A percentile compares a stretch with the other conserved stretches of the same genome.
phyloP scores from a whole-genome alignment of 2,329 filamentous ascomycete species.

The Phialocephala sp. region DNA sequence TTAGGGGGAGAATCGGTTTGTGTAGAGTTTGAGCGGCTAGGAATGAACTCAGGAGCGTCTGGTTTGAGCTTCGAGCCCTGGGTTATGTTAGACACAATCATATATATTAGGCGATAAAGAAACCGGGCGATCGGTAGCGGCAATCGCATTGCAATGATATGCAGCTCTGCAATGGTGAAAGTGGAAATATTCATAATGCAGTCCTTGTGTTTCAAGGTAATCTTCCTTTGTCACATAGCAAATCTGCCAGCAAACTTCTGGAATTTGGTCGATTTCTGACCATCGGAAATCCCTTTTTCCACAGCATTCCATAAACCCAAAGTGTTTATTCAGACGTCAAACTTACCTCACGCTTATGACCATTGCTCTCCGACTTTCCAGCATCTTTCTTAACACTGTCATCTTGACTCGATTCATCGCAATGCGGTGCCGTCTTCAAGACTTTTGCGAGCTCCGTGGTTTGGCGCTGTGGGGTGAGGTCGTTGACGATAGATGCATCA shows the following conservation, averaged over 20 bases:
- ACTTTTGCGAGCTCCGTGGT: conserved; percentile 31
- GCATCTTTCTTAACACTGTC: conserved; percentile 11
- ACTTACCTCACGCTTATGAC: conserved; percentile 39
- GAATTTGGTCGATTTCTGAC: neutral
- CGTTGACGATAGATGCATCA: conserved; percentile 40
- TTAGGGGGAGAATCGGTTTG: conserved; percentile 13
- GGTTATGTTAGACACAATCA: conserved; percentile 19
- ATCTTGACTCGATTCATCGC: conserved; percentile 20
- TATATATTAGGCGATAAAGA: neutral
- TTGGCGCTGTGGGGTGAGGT: conserved; percentile 33
- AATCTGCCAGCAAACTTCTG: neutral
- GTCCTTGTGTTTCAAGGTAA: neutral
- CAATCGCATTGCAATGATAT: neutral
- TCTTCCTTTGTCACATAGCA: neutral
- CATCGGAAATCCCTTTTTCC: neutral
- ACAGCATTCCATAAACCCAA: neutral
- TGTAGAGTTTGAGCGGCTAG: conserved; percentile 26
- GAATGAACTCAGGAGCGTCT: conserved; percentile 49
- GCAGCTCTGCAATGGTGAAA: neutral
- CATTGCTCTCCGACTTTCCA: conserved; percentile 17
- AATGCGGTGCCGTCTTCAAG: conserved; percentile 25
- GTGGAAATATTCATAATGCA: neutral
- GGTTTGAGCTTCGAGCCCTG: conserved; percentile 44
- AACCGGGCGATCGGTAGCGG: neutral
- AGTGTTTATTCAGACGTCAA: conserved; percentile 19